Evolutionary conservation across 331 rosid species (phyloP), one percentile per base, ranked within the genome.

Genomic region (Prunus yedoensis): DNA sequence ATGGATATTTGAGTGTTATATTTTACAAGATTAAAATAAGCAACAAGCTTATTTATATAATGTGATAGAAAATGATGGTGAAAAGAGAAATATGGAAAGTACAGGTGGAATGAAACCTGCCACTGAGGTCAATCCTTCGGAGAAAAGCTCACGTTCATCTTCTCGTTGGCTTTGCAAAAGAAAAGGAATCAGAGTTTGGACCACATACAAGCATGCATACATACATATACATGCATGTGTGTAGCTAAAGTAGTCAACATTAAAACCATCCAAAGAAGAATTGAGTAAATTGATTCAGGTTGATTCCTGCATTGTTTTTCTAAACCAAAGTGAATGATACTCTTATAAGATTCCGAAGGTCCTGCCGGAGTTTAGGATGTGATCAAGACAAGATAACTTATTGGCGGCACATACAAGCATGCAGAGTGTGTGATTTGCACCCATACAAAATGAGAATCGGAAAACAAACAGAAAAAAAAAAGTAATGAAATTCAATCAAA

Each of bases 141-240:
- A 77, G 28, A 80, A 72, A 83, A 78, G 81, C 77, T 81, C 91
- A 3, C 77, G 82, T 59, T 82, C 91, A 75, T 78, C 91, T 66
- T 88, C 95, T 76, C 70, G 87, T 77, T 84, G 89, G 86, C 93
- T 93, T 84, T 60, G 77, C 28, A 64, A 51, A 76, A 79, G 77
- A 43, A 80, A 83, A 43, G 23, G 68, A 78, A 83, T 83, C 81
- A 80, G 77, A 85, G 53, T 32, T 38, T 74, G 77, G 68, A 84
- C 21, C 45, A 74, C 84, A 82, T 52, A 72, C 43, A 35, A 13
- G 8, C 52, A 45, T 25, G 68, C 38, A 65, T 18, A 20, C 20
- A 79, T 23, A 65, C 46, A 49, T 25, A 78, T 12, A 74, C 46
- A 75, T 35, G 69, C 51, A 46, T 41, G 52, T 46, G 62, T 61